Base-by-base conservation (phyloP, 352 stramenopile genomes). In the Globisporangium lucens region DNA sequence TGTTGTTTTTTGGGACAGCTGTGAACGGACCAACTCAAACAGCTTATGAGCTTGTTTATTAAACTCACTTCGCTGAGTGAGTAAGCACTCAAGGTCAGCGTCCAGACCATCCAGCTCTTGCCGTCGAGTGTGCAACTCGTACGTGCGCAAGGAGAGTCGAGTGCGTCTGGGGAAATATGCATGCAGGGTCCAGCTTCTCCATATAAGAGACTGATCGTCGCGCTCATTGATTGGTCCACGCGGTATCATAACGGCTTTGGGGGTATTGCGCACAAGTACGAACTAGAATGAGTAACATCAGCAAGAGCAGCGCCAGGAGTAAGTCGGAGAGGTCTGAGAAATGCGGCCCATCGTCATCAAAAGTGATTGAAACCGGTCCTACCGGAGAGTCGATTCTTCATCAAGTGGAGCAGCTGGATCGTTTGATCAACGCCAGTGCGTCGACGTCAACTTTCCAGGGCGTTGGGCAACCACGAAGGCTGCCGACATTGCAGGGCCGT, bases 341-440 rank as follows among this genome's bases (percentile, higher is more conserved):
- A 22, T 24, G n/a, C 8, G 36, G 27, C 17, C 24, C 58, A 43
- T 20, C 41, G 4, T 22, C 27, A 17, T n/a, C 58, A 10, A 58
- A 56, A 58, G 20, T 49, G 38, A 29, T 47, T 43, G 43, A 56
- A n/a, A 57, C 58, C 61, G 49, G 47, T 27, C 51, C 33, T 8
- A n/a, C 49, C 2, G 51, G 53, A 4, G 53, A 68, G 27, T 29
- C 53, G 33, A 65, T 65, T 30, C 53, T 69, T 4, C 56, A 65
- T 46, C 56, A 69, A 15, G 64, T 63, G 12, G 63, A 63, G 36
- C 63, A 68, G n/a, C 53, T 63, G 38, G 63, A 68, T 30, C 63
- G 56, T 4, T 13, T 68, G 38, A 63, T 68, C 38, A 68, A 68
- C 13, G 38, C 30, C 12, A 57, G 36, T 49, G 53, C 38, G 6